Base-by-base conservation (phyloP, 805 yeast genomes). In the Isabelozyma rhagii region DNA sequence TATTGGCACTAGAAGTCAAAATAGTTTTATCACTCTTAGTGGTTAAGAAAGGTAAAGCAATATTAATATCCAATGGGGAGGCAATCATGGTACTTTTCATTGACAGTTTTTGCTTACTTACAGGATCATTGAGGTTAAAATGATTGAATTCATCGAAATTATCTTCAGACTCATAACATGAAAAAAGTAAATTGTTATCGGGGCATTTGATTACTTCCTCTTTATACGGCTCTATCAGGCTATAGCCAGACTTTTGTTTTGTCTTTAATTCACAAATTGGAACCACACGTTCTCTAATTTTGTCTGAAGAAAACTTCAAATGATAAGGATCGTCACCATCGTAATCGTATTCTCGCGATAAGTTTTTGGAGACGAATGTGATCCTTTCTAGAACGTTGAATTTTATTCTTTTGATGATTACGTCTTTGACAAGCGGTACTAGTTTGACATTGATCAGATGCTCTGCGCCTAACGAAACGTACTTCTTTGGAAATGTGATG, bases 401-500 rank as follows among this genome's bases (percentile, higher is more conserved):
- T 51, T 82, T 80, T 46, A 88, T 73, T 55, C 92, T 71, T 53
- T 84, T 87, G 36, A 88, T 66, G 3, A 74, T 71, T 4, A 88
- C 75, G 47, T 80, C 78, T 63, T 87, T 87, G 4, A 77, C 78
- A 52, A 86, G 59, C 0, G 96, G 94, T 0, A 81, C 78, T 21
- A 88, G 69, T 60, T 84, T 86, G 56, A 88, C 75, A 57, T 81
- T 84, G 17, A 88, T 68, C 67, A 87, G 59, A 69, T 68, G 71
- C 45, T 79, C 82, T 10, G 83, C 75, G 3, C 87, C 87, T 44
- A 87, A 66, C 1, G 87, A 74, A 9, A 87, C 81, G 62, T 76
- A 87, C 58, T 87, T 88, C 50, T 77, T 77, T 0, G 92, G 91
- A 51, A 88, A 77, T 0, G 90, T 79, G 13, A 88, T 77, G 54